Percentiles rank a stretch among this genome's conserved stretches.
Conservation (phyloP, 2,329 filamentous ascomycete genomes). For the Dactylellina haptotyla region DNA sequence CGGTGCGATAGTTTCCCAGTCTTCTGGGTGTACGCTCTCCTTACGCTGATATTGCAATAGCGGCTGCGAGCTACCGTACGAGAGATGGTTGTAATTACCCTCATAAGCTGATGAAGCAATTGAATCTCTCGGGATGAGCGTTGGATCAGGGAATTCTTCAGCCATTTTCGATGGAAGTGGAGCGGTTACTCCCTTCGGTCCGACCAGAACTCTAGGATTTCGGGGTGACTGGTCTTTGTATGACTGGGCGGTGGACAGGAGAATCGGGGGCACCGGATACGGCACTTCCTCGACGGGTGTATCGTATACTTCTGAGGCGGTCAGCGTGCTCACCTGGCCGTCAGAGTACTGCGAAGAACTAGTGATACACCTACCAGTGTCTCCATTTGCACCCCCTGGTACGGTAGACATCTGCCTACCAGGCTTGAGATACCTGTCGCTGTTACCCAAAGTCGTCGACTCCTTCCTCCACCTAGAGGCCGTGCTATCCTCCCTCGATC, state of each 20-base stretch:
- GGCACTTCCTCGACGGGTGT: conserved; percentile 38
- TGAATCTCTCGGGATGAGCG: conserved; percentile 42
- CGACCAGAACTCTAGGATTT: conserved; percentile 38
- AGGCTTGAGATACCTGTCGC: conserved; percentile 22
- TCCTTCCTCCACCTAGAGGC: conserved; percentile 17
- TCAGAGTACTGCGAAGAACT: conserved; percentile 46
- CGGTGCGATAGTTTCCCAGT: conserved; percentile 22
- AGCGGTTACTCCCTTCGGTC: conserved; percentile 34
- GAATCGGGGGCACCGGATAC: conserved; percentile 41
- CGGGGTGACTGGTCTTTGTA: conserved; percentile 28
- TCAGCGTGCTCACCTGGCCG: conserved; percentile 36
- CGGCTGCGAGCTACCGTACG: conserved; percentile 23
- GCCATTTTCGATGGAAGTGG: conserved; percentile 39
- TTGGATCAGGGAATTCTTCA: conserved; percentile 38
- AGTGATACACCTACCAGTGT: conserved; percentile 29
- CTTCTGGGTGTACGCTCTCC: neutral
- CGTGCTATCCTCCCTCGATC: neutral
- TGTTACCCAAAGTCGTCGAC: conserved; percentile 1
- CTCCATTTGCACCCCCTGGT: neutral
- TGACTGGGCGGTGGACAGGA: conserved; percentile 21
- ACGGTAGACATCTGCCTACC: conserved; percentile 11
- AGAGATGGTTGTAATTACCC: conserved; percentile 10
- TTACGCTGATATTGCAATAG: neutral
- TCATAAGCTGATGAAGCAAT: conserved; percentile 14
- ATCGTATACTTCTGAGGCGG: conserved; percentile 34